Evolutionary conservation across 2,329 filamentous ascomycete genomes (phyloP), one percentile per base, ranked within the genome.

Genomic region (Penicillium sp.): DNA sequence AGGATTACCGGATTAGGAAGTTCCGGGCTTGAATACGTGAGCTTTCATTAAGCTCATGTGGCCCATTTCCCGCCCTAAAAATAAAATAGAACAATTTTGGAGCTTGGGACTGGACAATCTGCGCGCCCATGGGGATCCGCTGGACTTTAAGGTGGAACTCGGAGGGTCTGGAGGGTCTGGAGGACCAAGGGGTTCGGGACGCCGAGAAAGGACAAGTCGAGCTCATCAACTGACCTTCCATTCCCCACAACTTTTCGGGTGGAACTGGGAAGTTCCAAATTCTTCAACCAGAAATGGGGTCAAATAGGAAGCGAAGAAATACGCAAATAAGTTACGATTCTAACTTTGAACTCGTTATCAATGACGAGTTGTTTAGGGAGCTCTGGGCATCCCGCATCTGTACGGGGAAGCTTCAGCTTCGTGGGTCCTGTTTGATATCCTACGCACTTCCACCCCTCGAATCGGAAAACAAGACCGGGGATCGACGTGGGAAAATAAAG

Each of bases 1-100:
- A 51, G 52, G 52, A 16, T 57, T 61, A 49, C 59, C 55, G 19
- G 26, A 61, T 60, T 53, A 40, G 57, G 61, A 54, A 26, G 56
- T 60, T 51, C 61, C 59, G 57, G 29, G 23, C 26, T 41, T 10
- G 14, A 27, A 34, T 46, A 50, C 49, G 53, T 49, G 45, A 45
- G 42, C 47, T 40, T 48, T 19, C 11, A 36, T 48, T 48, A 47
- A 47, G 51, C 51, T 34, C 38, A 53, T 23, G 36, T 48, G 43
- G 19, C 18, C 44, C 43, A 35, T 47, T 32, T 27, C 47, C 47
- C 42, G 32, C 13, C 19, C 49, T 46, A 51, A 59, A 57, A 57
- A 52, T 51, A 55, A 46, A 23, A 35, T 30, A 30, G 30, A 48
- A 36, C 13, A 19, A 36, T 30, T 42, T 23, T 7, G 7, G 6